phyloP scores from a whole-genome alignment of 345 rosid genomes.

The Dovyalis caffra region DNA sequence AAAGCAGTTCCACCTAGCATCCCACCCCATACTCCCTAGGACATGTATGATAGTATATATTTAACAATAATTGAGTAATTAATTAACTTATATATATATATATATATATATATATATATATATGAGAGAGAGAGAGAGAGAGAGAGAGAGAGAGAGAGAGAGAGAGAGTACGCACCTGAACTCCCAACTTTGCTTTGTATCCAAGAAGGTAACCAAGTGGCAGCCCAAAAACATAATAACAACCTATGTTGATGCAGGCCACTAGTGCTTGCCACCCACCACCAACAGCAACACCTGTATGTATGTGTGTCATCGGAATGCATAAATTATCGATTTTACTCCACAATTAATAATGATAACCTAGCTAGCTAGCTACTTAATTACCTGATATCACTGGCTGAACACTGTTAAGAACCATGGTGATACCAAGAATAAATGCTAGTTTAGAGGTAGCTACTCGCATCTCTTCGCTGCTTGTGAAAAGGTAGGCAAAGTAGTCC shows the following conservation, averaged over 20 bases:
- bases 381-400: constrained; percentile 93
- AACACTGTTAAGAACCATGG: constrained; percentile 82
- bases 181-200: constrained; percentile 54
- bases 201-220: constrained; percentile 82
- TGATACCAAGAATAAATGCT: constrained; percentile 64
- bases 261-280: constrained; percentile 90
- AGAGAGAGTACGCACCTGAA: constrained; percentile 45
- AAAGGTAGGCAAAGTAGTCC: constrained; percentile 56
- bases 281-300: constrained; percentile 76
- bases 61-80: not conserved
- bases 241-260: constrained; percentile 74
- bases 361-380: no score
- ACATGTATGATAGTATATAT: not conserved
- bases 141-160: no score
- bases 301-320: not conserved
- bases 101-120: no score
- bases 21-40: constrained; percentile 77
- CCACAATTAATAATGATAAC: no score
- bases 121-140: no score
- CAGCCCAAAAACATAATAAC: constrained; percentile 68
- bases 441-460: constrained; percentile 54
- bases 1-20: constrained; percentile 74
- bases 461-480: constrained; percentile 54
- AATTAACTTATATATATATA: no score
- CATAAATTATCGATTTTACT: not conserved